Percentiles rank a stretch among this genome's conserved stretches.
phyloP scores from a whole-genome alignment of 495 filamentous ascomycete species.

The Talaromyces liani region DNA sequence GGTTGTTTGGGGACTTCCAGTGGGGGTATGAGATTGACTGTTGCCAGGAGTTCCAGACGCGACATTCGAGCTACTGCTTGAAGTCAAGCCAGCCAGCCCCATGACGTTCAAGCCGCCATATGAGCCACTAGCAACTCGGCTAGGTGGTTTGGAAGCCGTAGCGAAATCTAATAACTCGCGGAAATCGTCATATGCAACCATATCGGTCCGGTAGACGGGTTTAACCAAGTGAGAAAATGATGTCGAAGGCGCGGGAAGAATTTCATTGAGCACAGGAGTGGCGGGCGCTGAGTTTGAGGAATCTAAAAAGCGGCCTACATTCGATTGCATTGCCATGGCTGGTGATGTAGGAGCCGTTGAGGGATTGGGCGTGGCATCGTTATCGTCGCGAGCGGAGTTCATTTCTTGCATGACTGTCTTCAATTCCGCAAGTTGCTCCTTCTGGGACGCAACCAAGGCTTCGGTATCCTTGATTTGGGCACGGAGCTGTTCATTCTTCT shows the following conservation, averaged over 20 bases:
- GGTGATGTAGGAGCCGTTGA: conserved; percentile 66
- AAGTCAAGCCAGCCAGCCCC: conserved; percentile 46
- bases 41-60: conserved; percentile 35
- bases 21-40: conserved; percentile 29
- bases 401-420: conserved; percentile 89
- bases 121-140: conserved; percentile 61
- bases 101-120: conserved; percentile 57
- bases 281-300: conserved; percentile 37
- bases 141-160: conserved; percentile 49
- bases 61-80: conserved; percentile 37
- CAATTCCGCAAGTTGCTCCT: conserved; percentile 86
- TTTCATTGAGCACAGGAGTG: conserved; percentile 43
- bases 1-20: conserved; percentile 25
- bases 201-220: conserved; percentile 74
- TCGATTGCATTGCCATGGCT: conserved; percentile 25
- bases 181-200: conserved; percentile 79
- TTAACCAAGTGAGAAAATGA: conserved; percentile 77
- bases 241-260: conserved; percentile 72
- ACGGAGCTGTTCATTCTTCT: conserved; percentile 72
- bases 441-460: conserved; percentile 75
- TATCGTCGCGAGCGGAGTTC: conserved; percentile 63
- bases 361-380: conserved; percentile 45
- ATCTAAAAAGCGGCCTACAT: conserved; percentile 36
- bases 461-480: conserved; percentile 78
- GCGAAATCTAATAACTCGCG: conserved; percentile 64